Conservation (phyloP, 176 grass and related monocot species). For the Triticum monococcum region DNA sequence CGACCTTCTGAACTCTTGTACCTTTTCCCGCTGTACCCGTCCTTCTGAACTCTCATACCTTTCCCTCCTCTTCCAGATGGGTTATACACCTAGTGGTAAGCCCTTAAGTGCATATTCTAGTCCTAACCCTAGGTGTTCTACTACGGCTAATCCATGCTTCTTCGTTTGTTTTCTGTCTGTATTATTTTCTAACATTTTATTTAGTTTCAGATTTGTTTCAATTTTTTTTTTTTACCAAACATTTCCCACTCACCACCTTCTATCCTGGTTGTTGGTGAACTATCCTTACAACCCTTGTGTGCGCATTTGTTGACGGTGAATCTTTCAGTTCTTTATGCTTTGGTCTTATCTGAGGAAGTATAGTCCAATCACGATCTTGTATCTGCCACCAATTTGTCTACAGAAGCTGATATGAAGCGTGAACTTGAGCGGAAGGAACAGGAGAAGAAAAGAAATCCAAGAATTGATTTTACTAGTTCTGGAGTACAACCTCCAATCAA, state of each 20-base stretch:
- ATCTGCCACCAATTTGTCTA: slow-evolving; percentile 14
- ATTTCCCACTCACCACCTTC: neutral
- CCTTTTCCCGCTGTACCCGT: neutral
- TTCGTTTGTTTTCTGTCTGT: neutral
- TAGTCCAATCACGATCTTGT: slow-evolving; percentile 19
- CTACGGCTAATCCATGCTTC: neutral
- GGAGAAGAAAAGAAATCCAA: slow-evolving; percentile 77
- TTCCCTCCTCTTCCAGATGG: neutral
- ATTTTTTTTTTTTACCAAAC: too few species aligned
- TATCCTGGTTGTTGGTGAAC: neutral
- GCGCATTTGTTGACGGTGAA: neutral
- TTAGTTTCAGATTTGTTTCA: neutral
- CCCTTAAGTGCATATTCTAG: neutral
- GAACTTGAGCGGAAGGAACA: slow-evolving; percentile 88
- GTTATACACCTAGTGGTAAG: neutral
- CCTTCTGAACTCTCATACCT: neutral
- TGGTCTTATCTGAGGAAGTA: neutral
- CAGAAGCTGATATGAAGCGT: slow-evolving; percentile 91
- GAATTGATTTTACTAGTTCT: slow-evolving; percentile 75
- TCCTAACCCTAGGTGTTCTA: neutral
- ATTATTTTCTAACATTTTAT: neutral
- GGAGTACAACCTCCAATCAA: slow-evolving; percentile 51
- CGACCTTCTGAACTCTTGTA: neutral
- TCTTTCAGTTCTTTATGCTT: neutral
- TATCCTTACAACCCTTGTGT: neutral